A percentile compares a stretch with the other conserved stretches of the same genome.
Evolutionary conservation across 805 yeast species (phyloP).

Genomic region (Myxozyma nipponensis): DNA sequence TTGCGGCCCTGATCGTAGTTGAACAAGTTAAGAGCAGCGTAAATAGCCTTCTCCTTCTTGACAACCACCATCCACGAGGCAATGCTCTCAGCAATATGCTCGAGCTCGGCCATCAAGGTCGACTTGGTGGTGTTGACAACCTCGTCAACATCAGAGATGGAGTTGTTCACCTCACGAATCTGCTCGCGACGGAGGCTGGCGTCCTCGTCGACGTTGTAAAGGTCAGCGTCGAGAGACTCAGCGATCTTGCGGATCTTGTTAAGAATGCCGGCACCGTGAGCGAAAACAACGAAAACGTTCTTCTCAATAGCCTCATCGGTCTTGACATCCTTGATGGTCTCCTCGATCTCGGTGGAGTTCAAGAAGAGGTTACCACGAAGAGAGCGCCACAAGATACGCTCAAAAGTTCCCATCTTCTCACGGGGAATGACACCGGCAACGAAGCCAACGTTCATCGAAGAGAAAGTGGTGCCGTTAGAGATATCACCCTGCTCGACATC

Average conservation of each 20-base stretch:
- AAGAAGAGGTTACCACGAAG: constrained; percentile 87
- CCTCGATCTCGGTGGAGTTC: constrained; percentile 66
- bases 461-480: constrained; percentile 19
- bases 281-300: constrained; percentile 80
- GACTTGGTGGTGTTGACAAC: constrained; percentile 62
- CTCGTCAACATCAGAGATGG: constrained; percentile 53
- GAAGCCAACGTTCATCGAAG: constrained; percentile 43
- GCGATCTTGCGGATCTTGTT: constrained; percentile 75
- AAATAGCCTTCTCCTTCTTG: constrained; percentile 79
- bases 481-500: constrained; percentile 33
- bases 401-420: constrained; percentile 62
- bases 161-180: constrained; percentile 43
- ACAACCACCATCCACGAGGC: constrained; percentile 67
- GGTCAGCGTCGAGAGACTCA: constrained; percentile 82
- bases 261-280: constrained; percentile 79
- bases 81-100: constrained; percentile 70
- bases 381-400: constrained; percentile 86
- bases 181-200: constrained; percentile 39
- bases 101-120: constrained; percentile 71
- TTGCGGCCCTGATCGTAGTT: constrained; percentile 80
- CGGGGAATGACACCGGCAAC: constrained; percentile 81
- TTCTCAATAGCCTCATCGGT: constrained; percentile 59
- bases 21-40: constrained; percentile 69
- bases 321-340: constrained; percentile 61
- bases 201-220: constrained; percentile 58